Evolutionary conservation across 345 rosid genomes (phyloP), one percentile per base, ranked within the genome.

Genomic region (Ceriops tagal): DNA sequence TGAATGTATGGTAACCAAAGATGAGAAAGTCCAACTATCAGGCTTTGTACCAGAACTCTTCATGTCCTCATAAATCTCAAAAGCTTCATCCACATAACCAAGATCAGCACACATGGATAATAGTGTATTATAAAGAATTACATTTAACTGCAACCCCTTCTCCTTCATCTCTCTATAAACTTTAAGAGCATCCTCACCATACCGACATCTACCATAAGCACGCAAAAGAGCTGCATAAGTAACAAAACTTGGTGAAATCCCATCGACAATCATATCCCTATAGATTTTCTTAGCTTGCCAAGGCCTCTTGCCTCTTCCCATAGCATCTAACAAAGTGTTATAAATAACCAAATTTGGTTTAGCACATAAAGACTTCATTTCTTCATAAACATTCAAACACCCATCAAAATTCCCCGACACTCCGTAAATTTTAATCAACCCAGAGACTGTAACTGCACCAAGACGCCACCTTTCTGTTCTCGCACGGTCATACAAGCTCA

Each of bases 251-350:
- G 98, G 96, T 8, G 79, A 69, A 76, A 85, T 65, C 37, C 96
- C 96, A 72, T 76, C 84, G 53, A 58, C 65, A 19, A 77, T 77
- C 90, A 95, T 82, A 73, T 91, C 96, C 55, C 78, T 85, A 79
- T 87, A 80, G 58, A 95, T 75, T 21, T 53, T 82, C 81, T 90
- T 91, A 0, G 84, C 96, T 77, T 87, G 95, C 95, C 97, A 93
- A 4, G 98, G 98, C 84, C 97, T 91, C 88, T 77, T 89, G 37
- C 95, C 97, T 82, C 88, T 86, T 55, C 98, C 97, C 98, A 93
- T 91, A 8, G 88, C 82, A 82, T 89, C 96, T 72, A 93, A 75
- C 83, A 93, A 61, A 69, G 86, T 88, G 79, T 89, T 93, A 75
- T 84, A 91, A 3, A 78, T 69, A 62, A 80, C 79, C 68, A 87